These are phyloP conservation scores for Chionographis japonica DNA, from an alignment of 106 monocot genomes.

Conservation along the genomic window DNA sequence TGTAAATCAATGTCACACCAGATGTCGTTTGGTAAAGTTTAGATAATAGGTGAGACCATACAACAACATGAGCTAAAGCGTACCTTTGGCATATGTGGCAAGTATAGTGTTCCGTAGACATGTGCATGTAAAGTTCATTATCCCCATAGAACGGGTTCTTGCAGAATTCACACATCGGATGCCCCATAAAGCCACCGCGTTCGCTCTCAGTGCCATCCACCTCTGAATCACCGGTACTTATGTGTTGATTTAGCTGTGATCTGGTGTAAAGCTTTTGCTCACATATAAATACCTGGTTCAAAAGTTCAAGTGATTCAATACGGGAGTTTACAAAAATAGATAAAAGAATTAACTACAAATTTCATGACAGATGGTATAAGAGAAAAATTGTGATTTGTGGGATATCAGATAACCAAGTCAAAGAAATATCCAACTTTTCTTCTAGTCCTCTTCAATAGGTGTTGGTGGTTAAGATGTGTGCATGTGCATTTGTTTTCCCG, in stretches of 20 bases:
- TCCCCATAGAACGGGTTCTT: slow-evolving; percentile 91
- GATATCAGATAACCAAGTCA: too few species aligned
- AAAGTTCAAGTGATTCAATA: not conserved
- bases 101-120: slow-evolving; percentile 88
- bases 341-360: too few species aligned
- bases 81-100: slow-evolving; percentile 97
- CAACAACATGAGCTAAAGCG: not conserved
- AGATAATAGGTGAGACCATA: not conserved
- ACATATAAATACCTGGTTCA: slow-evolving; percentile 80
- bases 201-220: slow-evolving; percentile 91
- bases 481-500: too few species aligned
- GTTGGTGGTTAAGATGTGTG: too few species aligned
- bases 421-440: too few species aligned
- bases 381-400: too few species aligned
- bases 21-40: not conserved
- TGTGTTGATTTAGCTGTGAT: slow-evolving; percentile 74
- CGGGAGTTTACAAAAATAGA: too few species aligned
- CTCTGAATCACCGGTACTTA: slow-evolving; percentile 76
- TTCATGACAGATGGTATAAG: too few species aligned
- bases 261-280: slow-evolving; percentile 95
- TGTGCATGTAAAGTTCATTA: slow-evolving; percentile 89
- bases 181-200: slow-evolving; percentile 90
- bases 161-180: slow-evolving; percentile 93
- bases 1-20: slow-evolving; percentile 26
- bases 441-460: too few species aligned